Base-by-base conservation (phyloP, 2,329 filamentous ascomycete species). In the Aureobasidium sp. region DNA sequence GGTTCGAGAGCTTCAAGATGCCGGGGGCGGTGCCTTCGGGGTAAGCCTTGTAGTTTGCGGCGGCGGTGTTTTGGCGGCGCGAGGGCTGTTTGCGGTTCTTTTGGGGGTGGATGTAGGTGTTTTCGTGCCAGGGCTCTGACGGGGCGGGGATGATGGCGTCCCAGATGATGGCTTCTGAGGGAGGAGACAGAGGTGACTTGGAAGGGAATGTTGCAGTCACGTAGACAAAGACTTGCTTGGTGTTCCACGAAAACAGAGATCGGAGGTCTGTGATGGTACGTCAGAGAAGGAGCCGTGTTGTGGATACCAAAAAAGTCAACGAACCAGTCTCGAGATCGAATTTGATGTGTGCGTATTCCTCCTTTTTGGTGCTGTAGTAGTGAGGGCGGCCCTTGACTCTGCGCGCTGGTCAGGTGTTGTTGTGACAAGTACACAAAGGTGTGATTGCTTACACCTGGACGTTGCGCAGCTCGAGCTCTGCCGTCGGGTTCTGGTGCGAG, bases 241-340 rank as follows among this genome's bases (percentile, higher is more conserved):
- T 99, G 82, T 99, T 99, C 94, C 93, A 99, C 72, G 90, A 96
- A 83, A 97, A 97, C 69, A 99, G 89, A 47, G 88, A 88, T 64
- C 86, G 88, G 64, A 99, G 84, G 78, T 99, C 93, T 81, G 65
- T 27, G 3, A 14, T 65, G 31, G 17, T 27, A 5, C 22, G 56
- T 63, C 27, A 65, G 65, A 64, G 59, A 29, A 29, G 48, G 48
- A 6, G 56, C 58, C 11, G 59, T 68, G 34, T 77, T 27, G 22
- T 25, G 22, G 22, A 25, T 25, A 25, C 22, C 22, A 25, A 25
- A 25, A 25, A 25, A 25, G 11, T 36, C 29, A 14, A 51, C 47
- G 27, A 34, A 84, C 82, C 82, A 59, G 92, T 89, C 71, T 96
- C 89, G 64, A 99, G 83, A 70, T 92, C 90, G 81, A 99, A 99